Conservation (phyloP, 441 rosid species). For the Corymbia calophylla region DNA sequence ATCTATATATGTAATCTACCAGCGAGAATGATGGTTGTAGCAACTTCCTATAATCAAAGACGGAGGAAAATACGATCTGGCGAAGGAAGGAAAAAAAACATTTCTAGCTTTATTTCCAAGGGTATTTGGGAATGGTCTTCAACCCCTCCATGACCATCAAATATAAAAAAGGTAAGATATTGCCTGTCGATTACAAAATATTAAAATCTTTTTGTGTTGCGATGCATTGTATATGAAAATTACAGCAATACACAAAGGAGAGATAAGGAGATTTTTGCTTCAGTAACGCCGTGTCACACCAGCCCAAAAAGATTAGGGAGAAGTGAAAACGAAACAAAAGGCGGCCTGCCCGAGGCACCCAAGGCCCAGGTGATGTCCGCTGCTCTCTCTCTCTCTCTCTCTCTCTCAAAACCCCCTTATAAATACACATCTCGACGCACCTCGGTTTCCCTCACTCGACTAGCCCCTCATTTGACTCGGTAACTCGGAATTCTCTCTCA, state of each 20-base stretch:
- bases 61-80: not conserved
- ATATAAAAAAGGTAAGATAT: not conserved
- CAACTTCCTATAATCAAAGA: not conserved
- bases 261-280: not conserved
- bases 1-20: not conserved
- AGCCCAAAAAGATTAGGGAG: not conserved
- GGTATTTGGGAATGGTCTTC: not conserved
- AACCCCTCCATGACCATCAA: not conserved
- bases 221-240: not conserved
- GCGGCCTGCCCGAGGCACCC: not conserved
- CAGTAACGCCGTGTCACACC: not conserved
- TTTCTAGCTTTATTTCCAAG: not conserved
- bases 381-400: not conserved
- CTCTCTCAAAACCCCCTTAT: slow-evolving; percentile 20
- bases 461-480: not conserved
- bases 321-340: not conserved
- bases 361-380: not conserved
- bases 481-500: not conserved
- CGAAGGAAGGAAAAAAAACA: not conserved
- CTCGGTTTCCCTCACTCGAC: not conserved
- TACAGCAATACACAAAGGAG: not conserved
- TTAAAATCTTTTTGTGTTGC: not conserved
- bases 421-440: slow-evolving; percentile 29
- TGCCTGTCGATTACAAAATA: not conserved
- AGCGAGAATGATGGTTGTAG: not conserved